A percentile compares a stretch with the other conserved stretches of the same genome.
Evolutionary conservation across 257 asterid species (phyloP).

Genomic region (Solanum phureja): DNA sequence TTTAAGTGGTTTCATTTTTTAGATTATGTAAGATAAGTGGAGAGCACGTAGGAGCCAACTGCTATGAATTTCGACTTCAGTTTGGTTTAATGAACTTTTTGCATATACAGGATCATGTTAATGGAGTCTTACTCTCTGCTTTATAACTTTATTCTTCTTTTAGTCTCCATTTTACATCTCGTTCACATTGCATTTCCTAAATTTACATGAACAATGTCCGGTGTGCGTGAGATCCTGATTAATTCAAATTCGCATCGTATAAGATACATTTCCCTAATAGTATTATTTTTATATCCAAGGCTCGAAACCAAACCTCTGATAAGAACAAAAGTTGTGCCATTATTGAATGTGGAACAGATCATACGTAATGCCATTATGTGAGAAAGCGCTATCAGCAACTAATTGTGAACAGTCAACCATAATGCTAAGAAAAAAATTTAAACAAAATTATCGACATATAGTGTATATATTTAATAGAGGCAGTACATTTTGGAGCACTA

Average conservation of each 20-base stretch:
- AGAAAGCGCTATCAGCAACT: neutral
- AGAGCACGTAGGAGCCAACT: neutral
- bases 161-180: neutral
- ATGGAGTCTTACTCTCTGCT: neutral
- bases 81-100: neutral
- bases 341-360: neutral
- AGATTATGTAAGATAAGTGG: neutral
- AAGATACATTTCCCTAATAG: neutral
- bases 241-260: neutral
- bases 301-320: neutral
- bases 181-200: neutral
- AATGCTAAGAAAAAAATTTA: neutral
- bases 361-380: neutral
- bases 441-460: neutral
- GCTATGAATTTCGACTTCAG: neutral
- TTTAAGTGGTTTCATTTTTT: neutral
- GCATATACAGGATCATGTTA: neutral
- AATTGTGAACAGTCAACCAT: neutral
- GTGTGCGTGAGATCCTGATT: neutral
- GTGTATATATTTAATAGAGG: neutral
- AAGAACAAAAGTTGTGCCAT: neutral
- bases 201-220: neutral
- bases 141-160: neutral
- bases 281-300: neutral
- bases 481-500: neutral